Conservation (phyloP, 208 protist species). For the Leishmania major region DNA sequence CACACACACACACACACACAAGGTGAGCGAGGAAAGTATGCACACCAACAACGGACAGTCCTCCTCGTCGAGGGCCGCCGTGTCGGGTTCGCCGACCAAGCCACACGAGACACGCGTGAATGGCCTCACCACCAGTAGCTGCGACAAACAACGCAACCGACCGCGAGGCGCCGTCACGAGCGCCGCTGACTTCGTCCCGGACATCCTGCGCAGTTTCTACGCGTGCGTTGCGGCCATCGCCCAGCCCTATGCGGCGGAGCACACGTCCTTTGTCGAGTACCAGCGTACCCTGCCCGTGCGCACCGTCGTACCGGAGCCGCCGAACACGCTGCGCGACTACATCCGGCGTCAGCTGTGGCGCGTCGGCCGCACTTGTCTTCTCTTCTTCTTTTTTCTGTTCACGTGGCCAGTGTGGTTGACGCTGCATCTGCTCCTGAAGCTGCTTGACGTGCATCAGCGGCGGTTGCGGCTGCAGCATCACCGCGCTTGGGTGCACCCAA, state of each 20-base stretch:
- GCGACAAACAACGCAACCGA: not conserved
- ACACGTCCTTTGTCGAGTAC: conserved; percentile 48
- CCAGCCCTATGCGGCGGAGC: conserved; percentile 29
- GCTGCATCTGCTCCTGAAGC: conserved; percentile 52
- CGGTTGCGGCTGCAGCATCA: conserved; percentile 45
- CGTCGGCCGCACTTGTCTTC: conserved; percentile 4
- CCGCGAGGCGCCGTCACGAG: not conserved
- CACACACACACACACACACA: not conserved
- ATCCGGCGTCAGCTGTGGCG: conserved; percentile 27
- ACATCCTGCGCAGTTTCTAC: not conserved
- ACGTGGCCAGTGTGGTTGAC: conserved; percentile 45
- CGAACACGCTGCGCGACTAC: conserved; percentile 54
- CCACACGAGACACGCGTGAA: not conserved
- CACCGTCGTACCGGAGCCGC: conserved; percentile 70
- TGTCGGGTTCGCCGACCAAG: not conserved
- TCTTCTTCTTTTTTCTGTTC: conserved; percentile 39
- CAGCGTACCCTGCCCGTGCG: conserved; percentile 52
- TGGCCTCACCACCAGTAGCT: not conserved
- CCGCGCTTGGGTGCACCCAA: conserved; percentile 45
- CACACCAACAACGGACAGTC: not conserved
- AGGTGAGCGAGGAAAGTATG: not conserved
- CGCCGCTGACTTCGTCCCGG: not conserved
- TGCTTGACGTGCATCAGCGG: conserved; percentile 59
- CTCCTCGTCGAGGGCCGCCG: not conserved
- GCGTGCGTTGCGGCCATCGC: conserved; percentile 6